Base-by-base conservation (phyloP, 148 eudicot genomes). In the Polygonum maritimum region DNA sequence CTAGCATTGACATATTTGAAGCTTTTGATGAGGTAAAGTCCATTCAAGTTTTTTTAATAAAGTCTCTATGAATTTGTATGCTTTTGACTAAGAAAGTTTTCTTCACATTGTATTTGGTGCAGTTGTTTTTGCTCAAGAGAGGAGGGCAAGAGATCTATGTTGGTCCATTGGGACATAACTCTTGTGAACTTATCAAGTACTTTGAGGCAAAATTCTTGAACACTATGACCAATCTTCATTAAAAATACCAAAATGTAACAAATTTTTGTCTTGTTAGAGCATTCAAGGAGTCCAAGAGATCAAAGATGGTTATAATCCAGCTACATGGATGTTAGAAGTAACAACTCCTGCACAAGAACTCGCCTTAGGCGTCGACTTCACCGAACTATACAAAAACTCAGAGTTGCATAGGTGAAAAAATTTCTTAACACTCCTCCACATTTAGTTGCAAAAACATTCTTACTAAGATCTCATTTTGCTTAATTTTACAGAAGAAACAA, bases 1-100 rank as follows among this genome's bases (percentile, higher is more conserved):
- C 92, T 8, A 89, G 90, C 70, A 84, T 87, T 14, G 88, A 89
- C 72, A 87, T 87, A 18, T 89, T 89, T 69, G 93, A 89, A 78
- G 77, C 90, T 38, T 89, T 89, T 80, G 89, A 89, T 83, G 93
- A 89, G 93, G 93, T 87, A 86, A 65, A 49, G 7, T 15, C 10
- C 69, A 63, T 63, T 12, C 38, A 31, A 12, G 13, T 2, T 0
- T 5, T 3, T 5, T 14, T 5, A 31, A 57, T 21, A 2, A 55
- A 55, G 10, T 21, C 35, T 19, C 0, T 41, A 8, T 7, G n/a
- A 52, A 33, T 54, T 5, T 52, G 0, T 38, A 16, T n/a, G 55
- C 54, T 52, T 52, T 21, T 22, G 21, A 8, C 15, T 69, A 36
- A 69, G 22, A 38, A 36, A 16, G 1, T 26, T 3, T 4, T 72